A percentile compares a stretch with the other conserved stretches of the same genome.
Evolutionary conservation across 2,329 filamentous ascomycete species (phyloP).

Genomic region (Coniella lustricola): DNA sequence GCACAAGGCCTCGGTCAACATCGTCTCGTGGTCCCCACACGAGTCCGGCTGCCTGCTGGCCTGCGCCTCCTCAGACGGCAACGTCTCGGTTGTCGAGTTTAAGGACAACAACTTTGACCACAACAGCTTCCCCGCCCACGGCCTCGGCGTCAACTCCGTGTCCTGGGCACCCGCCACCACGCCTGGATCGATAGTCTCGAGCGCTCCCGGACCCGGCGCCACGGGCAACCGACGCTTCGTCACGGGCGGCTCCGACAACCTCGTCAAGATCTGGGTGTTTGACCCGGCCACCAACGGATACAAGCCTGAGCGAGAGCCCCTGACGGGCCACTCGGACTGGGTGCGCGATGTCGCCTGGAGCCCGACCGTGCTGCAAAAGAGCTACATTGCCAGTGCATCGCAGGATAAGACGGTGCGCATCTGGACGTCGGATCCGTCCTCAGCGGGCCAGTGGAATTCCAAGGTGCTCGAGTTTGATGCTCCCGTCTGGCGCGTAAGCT

Average conservation of each 20-base stretch:
- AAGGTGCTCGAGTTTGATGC: conserved; percentile 84
- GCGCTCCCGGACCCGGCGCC: conserved; percentile 51
- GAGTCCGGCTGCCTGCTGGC: conserved; percentile 92
- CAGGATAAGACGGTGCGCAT: conserved; percentile 97
- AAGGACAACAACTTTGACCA: conserved; percentile 92
- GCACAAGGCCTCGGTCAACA: conserved; percentile 94
- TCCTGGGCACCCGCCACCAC: conserved; percentile 85
- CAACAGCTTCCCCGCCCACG: conserved; percentile 84
- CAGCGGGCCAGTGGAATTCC: conserved; percentile 69
- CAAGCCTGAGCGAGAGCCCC: conserved; percentile 54
- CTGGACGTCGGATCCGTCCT: conserved; percentile 73
- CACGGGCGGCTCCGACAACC: conserved; percentile 89
- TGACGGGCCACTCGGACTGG: conserved; percentile 89
- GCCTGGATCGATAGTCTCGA: conserved; percentile 78
- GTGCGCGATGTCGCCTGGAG: conserved; percentile 97
- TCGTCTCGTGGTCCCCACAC: conserved; percentile 95
- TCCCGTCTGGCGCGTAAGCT: conserved; percentile 92
- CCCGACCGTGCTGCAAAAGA: conserved; percentile 88
- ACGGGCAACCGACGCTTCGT: conserved; percentile 75
- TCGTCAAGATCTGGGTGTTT: conserved; percentile 88
- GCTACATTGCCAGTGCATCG: conserved; percentile 90
- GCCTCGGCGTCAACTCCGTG: conserved; percentile 89
- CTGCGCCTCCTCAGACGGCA: conserved; percentile 88
- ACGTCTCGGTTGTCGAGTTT: conserved; percentile 91
- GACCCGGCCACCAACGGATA: conserved; percentile 56